A percentile compares a stretch with the other conserved stretches of the same genome.
Conservation (phyloP, 2,329 filamentous ascomycete species). For the Aspergillus transmontanensis region DNA sequence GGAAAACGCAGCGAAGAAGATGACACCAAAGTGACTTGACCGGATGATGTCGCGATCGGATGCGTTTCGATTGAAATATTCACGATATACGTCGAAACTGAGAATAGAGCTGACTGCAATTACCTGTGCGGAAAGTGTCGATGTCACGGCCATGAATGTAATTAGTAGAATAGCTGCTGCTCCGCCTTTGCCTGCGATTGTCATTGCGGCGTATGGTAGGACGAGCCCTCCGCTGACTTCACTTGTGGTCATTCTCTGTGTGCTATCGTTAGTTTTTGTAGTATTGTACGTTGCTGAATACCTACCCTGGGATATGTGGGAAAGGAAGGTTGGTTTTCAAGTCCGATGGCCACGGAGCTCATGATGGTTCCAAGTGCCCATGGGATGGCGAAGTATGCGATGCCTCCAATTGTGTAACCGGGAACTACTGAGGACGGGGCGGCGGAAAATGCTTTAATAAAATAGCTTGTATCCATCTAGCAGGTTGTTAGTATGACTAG, state of each 20-base stretch:
- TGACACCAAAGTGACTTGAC: slow-evolving; percentile 56
- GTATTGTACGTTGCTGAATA: no score
- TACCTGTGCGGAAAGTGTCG: slow-evolving; percentile 55
- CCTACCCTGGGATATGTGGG: slow-evolving; percentile 58
- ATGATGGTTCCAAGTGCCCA: slow-evolving; percentile 57
- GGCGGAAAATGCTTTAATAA: slow-evolving; percentile 56
- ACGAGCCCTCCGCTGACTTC: slow-evolving; percentile 43
- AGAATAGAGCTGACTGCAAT: slow-evolving; percentile 59
- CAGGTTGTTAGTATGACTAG: no score
- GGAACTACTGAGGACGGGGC: slow-evolving; percentile 52
- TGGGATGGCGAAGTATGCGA: slow-evolving; percentile 58
- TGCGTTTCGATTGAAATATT: slow-evolving; percentile 51
- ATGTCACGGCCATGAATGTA: slow-evolving; percentile 49
- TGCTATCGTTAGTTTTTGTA: neutral
- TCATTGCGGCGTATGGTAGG: slow-evolving; percentile 42
- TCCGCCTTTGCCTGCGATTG: slow-evolving; percentile 43
- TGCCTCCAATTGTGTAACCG: slow-evolving; percentile 55
- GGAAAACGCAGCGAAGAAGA: slow-evolving; percentile 55
- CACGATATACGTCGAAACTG: slow-evolving; percentile 57
- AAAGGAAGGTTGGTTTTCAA: slow-evolving; percentile 53
- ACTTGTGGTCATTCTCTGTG: slow-evolving; percentile 38
- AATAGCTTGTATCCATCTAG: slow-evolving; percentile 57
- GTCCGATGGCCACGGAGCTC: slow-evolving; percentile 50
- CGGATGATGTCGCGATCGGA: slow-evolving; percentile 54
- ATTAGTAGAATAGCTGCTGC: slow-evolving; percentile 41